Base-by-base conservation (phyloP, 305 asterid genomes). In the Plantago coronopus region DNA sequence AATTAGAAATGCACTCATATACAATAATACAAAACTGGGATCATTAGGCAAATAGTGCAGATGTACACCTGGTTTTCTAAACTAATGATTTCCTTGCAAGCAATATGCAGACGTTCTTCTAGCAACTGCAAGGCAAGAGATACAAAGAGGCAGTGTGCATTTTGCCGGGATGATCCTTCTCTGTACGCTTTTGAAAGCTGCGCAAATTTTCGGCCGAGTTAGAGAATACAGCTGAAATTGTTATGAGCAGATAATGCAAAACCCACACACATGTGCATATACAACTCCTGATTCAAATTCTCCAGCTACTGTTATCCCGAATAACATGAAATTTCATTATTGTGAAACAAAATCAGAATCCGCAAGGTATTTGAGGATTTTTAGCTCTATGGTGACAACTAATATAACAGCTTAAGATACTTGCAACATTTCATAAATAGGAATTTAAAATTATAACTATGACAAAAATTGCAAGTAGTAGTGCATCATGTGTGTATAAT, bases 151-250 rank as follows among this genome's bases (percentile, higher is more conserved):
- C 93, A 86, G 71, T 94, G 99, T 62, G 99, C 97, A 81, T 94
- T 94, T 78, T 94, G 97, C 47, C 99, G 88, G 2, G 97, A 96
- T 17, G 99, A 90, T 81, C 97, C 99, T 81, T 94, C 99, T 75
- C 99, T 90, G 61, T 87, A 94, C 58, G 99, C 99, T 72, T 94
- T 94, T 75, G 90, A 97, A 69, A 94, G 93, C 99, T 94, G 89
- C 62, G 69, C 46, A 71, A 57, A 56, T 40, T 17, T 55, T 56
- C 49, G 37, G 45, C 60, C 66, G 56, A 55, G 49, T 72, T 63
- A 72, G 69, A 43, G 64, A 58, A 72, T 49, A 63, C 56, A 66
- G 65, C 61, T 56, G 56, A 69, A 46, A 54, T 27, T 27, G 31
- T 27, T 27, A 27, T 27, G 31, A 27, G 31, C 31, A 3, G 31